These are phyloP conservation scores for Albatrellus ellisii DNA, from an alignment of 768 basidiomycete species.

Conservation along the genomic window DNA sequence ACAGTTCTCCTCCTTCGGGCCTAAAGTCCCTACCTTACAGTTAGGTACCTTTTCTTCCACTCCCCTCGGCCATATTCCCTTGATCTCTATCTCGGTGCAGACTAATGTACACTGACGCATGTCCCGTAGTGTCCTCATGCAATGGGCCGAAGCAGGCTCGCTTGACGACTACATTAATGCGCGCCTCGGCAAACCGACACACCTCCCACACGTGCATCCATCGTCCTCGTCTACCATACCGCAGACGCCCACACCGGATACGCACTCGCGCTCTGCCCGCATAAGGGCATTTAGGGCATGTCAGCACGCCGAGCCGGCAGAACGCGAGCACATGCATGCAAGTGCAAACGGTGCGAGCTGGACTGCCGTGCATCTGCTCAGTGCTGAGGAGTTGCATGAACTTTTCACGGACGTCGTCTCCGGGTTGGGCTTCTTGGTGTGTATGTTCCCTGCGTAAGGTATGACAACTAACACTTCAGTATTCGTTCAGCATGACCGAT, in stretches of 20 bases:
- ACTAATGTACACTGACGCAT: neutral
- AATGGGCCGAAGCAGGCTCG: constrained; percentile 87
- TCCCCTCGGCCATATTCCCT: too few species aligned
- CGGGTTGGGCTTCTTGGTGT: constrained; percentile 79
- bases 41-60: constrained; percentile 23
- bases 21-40: constrained; percentile 81
- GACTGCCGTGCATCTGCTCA: constrained; percentile 75
- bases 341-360: constrained; percentile 22
- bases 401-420: constrained; percentile 76
- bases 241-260: constrained; percentile 1
- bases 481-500: constrained; percentile 50
- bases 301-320: constrained; percentile 49
- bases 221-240: constrained; percentile 14
- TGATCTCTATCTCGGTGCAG: neutral
- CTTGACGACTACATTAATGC: constrained; percentile 79
- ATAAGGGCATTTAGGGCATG: constrained; percentile 66
- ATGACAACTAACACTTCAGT: neutral
- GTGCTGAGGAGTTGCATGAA: constrained; percentile 71
- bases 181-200: constrained; percentile 44
- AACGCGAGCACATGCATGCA: constrained; percentile 38
- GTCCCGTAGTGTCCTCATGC: constrained; percentile 63
- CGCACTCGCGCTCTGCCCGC: constrained; percentile 48
- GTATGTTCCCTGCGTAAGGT: constrained; percentile 14
- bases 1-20: constrained; percentile 83
- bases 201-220: constrained; percentile 9